These are phyloP conservation scores for Lachancea waltii DNA, from an alignment of 805 yeast genomes.

Conservation along the genomic window DNA sequence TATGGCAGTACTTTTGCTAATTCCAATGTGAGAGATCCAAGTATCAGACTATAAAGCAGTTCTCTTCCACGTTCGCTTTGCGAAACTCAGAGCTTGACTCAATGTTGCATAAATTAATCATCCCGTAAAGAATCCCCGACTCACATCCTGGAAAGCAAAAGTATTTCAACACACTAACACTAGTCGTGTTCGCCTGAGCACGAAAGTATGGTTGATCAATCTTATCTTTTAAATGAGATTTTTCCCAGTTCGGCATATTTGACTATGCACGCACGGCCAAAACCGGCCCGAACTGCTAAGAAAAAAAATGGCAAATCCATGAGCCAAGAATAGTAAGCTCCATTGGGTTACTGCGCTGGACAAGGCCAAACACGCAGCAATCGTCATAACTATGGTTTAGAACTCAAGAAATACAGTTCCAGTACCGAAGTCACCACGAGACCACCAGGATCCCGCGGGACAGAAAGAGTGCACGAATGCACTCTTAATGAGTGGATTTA, in stretches of 20 bases:
- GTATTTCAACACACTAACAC: slow-evolving; percentile 3
- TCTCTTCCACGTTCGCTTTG: slow-evolving; percentile 55
- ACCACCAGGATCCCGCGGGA: slow-evolving; percentile 14
- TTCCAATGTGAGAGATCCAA: background rate
- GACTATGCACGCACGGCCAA: slow-evolving; percentile 48
- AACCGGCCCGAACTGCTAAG: slow-evolving; percentile 27
- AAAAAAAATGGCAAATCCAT: slow-evolving; percentile 42
- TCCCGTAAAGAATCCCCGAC: slow-evolving; percentile 38
- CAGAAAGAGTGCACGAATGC: slow-evolving; percentile 10
- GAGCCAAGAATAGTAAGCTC: slow-evolving; percentile 70
- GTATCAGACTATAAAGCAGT: slow-evolving; percentile 41
- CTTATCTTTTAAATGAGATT: too few relatives aligned
- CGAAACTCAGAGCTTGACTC: slow-evolving; percentile 83
- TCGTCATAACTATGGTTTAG: slow-evolving; percentile 75
- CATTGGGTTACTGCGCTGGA: slow-evolving; percentile 55
- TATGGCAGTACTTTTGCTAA: background rate
- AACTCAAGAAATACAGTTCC: slow-evolving; percentile 39
- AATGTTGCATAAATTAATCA: slow-evolving; percentile 75
- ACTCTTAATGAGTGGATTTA: slow-evolving; percentile 34
- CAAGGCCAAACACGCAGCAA: slow-evolving; percentile 33
- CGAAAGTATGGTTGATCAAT: too few relatives aligned
- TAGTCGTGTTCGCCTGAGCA: slow-evolving; percentile 8
- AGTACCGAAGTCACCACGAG: slow-evolving; percentile 47
- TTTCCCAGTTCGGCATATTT: slow-evolving; percentile 46
- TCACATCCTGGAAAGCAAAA: background rate